These are phyloP conservation scores for Pezicula neosporulosa DNA, from an alignment of 2,329 filamentous ascomycete genomes.

Conservation along the genomic window DNA sequence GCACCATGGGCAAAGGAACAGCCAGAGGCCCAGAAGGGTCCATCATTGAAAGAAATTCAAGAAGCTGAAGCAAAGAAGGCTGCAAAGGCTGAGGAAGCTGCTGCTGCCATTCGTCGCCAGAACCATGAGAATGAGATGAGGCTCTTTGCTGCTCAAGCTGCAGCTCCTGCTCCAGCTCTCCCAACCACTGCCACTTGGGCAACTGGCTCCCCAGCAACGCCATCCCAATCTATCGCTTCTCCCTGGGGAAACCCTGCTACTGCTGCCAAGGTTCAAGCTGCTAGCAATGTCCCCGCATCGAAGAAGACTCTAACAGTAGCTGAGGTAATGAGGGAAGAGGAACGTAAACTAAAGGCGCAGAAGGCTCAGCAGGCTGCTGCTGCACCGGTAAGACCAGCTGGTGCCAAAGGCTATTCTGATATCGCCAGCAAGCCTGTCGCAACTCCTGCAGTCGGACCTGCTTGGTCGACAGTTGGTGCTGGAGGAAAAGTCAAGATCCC, in stretches of 20 bases:
- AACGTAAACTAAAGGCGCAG: constrained; percentile 72
- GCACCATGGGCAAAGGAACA: constrained; percentile 94
- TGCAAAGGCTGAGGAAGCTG: constrained; percentile 80
- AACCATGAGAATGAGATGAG: constrained; percentile 75
- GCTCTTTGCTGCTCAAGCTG: constrained; percentile 51
- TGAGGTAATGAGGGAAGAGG: constrained; percentile 96
- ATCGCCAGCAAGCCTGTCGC: constrained; percentile 72
- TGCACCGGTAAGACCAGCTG: constrained; percentile 35
- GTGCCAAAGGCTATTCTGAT: constrained; percentile 89
- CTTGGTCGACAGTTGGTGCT: constrained; percentile 94
- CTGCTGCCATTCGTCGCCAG: constrained; percentile 72
- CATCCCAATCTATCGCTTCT: constrained; percentile 22
- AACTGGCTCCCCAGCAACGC: constrained; percentile 27
- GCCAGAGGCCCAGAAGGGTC: constrained; percentile 72
- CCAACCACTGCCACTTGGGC: constrained; percentile 85
- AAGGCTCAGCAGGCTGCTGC: constrained; percentile 39
- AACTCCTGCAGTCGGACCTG: constrained; percentile 46
- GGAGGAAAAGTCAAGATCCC: constrained; percentile 86
- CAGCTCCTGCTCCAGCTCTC: constrained; percentile 69
- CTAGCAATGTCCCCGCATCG: constrained; percentile 31
- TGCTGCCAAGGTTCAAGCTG: constrained; percentile 34
- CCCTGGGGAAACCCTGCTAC: constrained; percentile 47
- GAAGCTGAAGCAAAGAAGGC: constrained; percentile 92
- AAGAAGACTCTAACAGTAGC: constrained; percentile 78
- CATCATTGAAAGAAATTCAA: constrained; percentile 94